Evolutionary conservation across 2,329 filamentous ascomycete genomes (phyloP).

Genomic region (Septoria linicola): DNA sequence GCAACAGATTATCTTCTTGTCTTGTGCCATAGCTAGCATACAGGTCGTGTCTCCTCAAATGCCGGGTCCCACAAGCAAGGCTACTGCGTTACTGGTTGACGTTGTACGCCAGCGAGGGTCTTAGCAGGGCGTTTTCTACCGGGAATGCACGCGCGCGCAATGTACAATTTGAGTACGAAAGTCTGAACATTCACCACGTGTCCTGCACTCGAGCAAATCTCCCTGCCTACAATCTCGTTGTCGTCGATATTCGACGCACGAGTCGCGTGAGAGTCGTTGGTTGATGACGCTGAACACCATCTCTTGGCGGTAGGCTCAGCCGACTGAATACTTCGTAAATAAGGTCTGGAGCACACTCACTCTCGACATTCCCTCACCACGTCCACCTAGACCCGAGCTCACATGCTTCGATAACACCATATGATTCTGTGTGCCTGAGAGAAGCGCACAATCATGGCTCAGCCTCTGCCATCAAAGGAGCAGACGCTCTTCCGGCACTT

Average conservation of each 20-base stretch:
- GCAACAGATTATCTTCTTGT: conserved; percentile 17
- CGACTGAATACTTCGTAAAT: too few relatives aligned
- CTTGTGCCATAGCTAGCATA: conserved; percentile 26
- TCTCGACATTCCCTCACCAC: background rate
- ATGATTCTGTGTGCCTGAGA: background rate
- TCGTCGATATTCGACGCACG: too few relatives aligned
- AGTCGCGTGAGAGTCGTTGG: too few relatives aligned
- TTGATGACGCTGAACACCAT: too few relatives aligned
- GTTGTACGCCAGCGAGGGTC: conserved; percentile 14
- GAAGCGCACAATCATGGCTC: conserved; percentile 18
- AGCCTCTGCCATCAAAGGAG: conserved; percentile 74
- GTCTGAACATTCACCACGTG: conserved; percentile 3
- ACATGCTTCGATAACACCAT: conserved; percentile 14
- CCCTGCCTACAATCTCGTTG: too few relatives aligned
- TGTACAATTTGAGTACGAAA: conserved; percentile 24
- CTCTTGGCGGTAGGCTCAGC: too few relatives aligned
- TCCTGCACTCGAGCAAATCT: too few relatives aligned
- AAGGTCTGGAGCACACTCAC: background rate
- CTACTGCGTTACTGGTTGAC: conserved; percentile 12
- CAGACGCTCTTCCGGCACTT: conserved; percentile 89
- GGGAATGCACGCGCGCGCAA: conserved; percentile 17
- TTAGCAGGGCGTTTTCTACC: too few relatives aligned
- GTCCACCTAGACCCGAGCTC: background rate
- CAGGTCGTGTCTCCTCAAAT: conserved; percentile 24
- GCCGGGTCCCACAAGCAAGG: conserved; percentile 9